These are phyloP conservation scores for Lachnellula suecica DNA, from an alignment of 2,329 filamentous ascomycete genomes.

Conservation along the genomic window DNA sequence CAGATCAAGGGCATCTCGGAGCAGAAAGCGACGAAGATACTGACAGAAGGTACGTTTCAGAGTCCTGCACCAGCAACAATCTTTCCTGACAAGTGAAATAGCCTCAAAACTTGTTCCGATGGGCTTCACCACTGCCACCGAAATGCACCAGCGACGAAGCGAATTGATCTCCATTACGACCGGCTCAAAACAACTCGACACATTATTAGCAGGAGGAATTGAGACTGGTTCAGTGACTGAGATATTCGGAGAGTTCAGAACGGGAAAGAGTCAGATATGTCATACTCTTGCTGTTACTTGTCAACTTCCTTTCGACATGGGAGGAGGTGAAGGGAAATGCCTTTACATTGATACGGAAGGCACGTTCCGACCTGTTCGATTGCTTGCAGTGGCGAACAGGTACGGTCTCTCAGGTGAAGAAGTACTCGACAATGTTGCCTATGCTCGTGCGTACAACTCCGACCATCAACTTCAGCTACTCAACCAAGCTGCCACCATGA, in stretches of 20 bases:
- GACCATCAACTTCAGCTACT: slow-evolving; percentile 95
- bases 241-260: slow-evolving; percentile 96
- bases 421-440: slow-evolving; percentile 96
- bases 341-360: slow-evolving; percentile 98
- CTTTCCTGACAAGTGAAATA: slow-evolving; percentile 35
- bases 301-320: slow-evolving; percentile 98
- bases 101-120: slow-evolving; percentile 96
- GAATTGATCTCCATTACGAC: slow-evolving; percentile 98
- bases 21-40: slow-evolving; percentile 88
- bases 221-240: slow-evolving; percentile 98
- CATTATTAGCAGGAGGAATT: slow-evolving; percentile 87
- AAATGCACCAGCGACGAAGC: slow-evolving; percentile 96
- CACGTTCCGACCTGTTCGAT: slow-evolving; percentile 88
- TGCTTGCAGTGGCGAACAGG: slow-evolving; percentile 88
- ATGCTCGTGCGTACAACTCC: slow-evolving; percentile 96
- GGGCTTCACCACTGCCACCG: slow-evolving; percentile 98
- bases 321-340: slow-evolving; percentile 96
- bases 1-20: slow-evolving; percentile 98
- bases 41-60: slow-evolving; percentile 71
- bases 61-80: not conserved
- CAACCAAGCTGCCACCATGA: slow-evolving; percentile 95
- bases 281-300: slow-evolving; percentile 98
- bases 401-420: slow-evolving; percentile 96
- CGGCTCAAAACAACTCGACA: slow-evolving; percentile 95
- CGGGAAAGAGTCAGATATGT: slow-evolving; percentile 97